Base-by-base conservation (phyloP, 179 eudicot genomes). In the Actinidia chinensis region DNA sequence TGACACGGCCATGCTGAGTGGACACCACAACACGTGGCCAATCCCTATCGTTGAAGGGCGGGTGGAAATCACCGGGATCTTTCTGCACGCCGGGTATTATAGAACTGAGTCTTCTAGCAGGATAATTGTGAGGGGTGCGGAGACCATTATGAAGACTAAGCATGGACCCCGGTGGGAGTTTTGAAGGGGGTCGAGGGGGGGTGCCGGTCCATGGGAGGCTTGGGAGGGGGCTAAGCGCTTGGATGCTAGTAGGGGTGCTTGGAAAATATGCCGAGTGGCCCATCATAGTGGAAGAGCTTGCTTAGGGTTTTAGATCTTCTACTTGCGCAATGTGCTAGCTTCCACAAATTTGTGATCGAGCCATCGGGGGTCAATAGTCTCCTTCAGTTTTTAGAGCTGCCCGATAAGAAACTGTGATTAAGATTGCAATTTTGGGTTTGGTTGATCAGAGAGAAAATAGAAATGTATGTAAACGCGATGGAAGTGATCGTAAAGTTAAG, bases 161-260 rank as follows among this genome's bases (percentile, higher is more conserved):
- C 68, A 87, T 76, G n/a, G 87, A 68, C 4, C 86, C 88, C 0
- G 87, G 82, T 14, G 91, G 87, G 40, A 87, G 14, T 68, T 76
- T 81, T 78, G 78, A 86, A 83, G 69, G 59, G 63, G 76, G 0
- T 81, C 87, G 23, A 88, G n/a, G n/a, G 43, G 20, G 15, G 60
- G 36, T 75, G 86, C 12, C 86, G 81, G 75, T 85, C 84, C 90
- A 87, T 87, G 72, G 82, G 83, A 78, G 43, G 90, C 88, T 79
- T 87, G 91, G 54, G 83, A 79, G 78, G 82, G 60, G 52, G 68
- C 20, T 1, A 87, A 47, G 81, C 88, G 28, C 18, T 80, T 77
- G 81, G 72, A 85, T 71, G 22, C 68, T 82, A 8, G 85, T 58
- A 7, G 86, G 81, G 50, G 84, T 84, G 83, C 78, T 60, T 20